phyloP scores from a whole-genome alignment of 2,329 filamentous ascomycete genomes.

The Anthostomella pinea region DNA sequence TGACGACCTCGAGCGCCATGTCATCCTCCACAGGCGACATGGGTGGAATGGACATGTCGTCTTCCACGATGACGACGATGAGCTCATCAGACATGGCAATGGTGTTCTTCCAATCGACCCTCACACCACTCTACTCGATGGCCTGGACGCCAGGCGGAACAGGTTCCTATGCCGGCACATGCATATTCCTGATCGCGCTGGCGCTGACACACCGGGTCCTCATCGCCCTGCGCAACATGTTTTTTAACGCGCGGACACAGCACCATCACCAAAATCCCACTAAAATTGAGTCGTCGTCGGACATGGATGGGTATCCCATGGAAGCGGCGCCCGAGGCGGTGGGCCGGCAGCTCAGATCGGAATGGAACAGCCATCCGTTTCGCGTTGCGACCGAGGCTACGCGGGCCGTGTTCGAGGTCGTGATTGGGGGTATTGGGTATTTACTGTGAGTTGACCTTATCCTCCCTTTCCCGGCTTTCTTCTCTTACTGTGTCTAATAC shows the following conservation, averaged over 20 bases:
- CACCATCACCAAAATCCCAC: too few species aligned
- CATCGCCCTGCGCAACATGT: conserved; percentile 51
- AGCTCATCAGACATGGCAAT: conserved; percentile 27
- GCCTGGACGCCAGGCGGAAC: conserved; percentile 69
- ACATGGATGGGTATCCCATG: too few species aligned
- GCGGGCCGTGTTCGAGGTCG: conserved; percentile 22
- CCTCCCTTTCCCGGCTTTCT: background rate
- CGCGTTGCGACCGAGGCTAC: conserved; percentile 24
- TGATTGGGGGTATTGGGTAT: conserved; percentile 29
- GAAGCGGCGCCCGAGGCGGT: too few species aligned
- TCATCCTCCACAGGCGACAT: conserved; percentile 4
- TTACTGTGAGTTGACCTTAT: conserved; percentile 25
- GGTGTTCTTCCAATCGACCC: conserved; percentile 53
- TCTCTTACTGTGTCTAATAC: background rate
- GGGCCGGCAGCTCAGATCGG: conserved; percentile 13
- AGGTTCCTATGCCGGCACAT: conserved; percentile 80
- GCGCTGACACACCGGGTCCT: conserved; percentile 66
- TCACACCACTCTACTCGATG: conserved; percentile 64
- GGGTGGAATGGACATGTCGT: conserved; percentile 2
- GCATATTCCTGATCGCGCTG: conserved; percentile 84
- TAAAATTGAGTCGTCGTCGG: too few species aligned
- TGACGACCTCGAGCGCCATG: conserved; percentile 1
- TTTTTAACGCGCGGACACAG: conserved; percentile 15
- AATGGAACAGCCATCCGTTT: conserved; percentile 21
- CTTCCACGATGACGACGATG: conserved; percentile 18